Percentiles rank a stretch among this genome's conserved stretches.
phyloP scores from a whole-genome alignment of 2,329 filamentous ascomycete species.

The Claviceps arundinis region DNA sequence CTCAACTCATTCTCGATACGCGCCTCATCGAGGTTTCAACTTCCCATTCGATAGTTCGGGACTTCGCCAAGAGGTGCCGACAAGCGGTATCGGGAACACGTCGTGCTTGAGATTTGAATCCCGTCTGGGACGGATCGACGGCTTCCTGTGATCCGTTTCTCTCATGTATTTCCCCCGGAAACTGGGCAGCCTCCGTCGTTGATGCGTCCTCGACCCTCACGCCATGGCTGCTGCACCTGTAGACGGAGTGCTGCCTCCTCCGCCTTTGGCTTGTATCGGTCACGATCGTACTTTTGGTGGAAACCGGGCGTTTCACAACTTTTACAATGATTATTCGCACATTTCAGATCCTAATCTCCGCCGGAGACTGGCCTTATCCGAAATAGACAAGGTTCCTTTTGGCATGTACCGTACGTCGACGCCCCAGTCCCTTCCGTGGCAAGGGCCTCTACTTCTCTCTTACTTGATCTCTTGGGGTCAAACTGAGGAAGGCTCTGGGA shows the following conservation, averaged over 20 bases:
- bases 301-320: slow-evolving; percentile 61
- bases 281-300: slow-evolving; percentile 40
- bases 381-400: slow-evolving; percentile 69
- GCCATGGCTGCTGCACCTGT: slow-evolving; percentile 18
- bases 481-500: background rate
- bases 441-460: background rate
- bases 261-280: slow-evolving; percentile 22
- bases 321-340: slow-evolving; percentile 54
- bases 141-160: background rate
- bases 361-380: slow-evolving; percentile 59
- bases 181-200: slow-evolving; percentile 6
- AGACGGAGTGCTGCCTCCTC: slow-evolving; percentile 29
- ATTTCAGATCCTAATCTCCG: slow-evolving; percentile 63
- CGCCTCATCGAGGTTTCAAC: background rate
- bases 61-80: background rate
- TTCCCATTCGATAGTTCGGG: background rate
- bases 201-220: slow-evolving; percentile 4
- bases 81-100: too few species aligned
- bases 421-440: background rate
- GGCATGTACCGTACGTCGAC: slow-evolving; percentile 48
- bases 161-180: slow-evolving; percentile 15
- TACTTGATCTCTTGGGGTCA: too few species aligned
- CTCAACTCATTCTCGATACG: too few species aligned
- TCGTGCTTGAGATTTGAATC: background rate
- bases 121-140: background rate